Percentiles rank a stretch among this genome's conserved stretches.
These are phyloP conservation scores for Penicillium taxi DNA, from an alignment of 495 filamentous ascomycete genomes.

Conservation along the genomic window DNA sequence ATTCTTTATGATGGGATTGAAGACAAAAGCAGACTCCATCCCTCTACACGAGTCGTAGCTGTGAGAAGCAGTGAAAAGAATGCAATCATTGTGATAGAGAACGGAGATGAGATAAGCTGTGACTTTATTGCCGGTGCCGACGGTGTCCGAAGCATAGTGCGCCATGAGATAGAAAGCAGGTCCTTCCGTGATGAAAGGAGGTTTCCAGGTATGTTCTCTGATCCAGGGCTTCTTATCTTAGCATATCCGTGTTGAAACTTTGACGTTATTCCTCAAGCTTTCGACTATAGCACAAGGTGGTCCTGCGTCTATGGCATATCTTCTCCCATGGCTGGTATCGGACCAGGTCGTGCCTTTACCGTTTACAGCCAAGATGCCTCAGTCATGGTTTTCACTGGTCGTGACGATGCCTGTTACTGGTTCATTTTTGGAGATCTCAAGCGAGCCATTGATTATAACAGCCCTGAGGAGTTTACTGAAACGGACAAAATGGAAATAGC, in stretches of 20 bases:
- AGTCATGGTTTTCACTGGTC: not conserved
- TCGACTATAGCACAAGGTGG: not conserved
- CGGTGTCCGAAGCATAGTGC: conserved; percentile 35
- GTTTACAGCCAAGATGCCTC: not conserved
- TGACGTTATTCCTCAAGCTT: too few relatives aligned
- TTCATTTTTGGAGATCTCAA: not conserved
- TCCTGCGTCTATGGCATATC: conserved; percentile 1
- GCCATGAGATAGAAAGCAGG: conserved; percentile 28
- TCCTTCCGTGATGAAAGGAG: not conserved
- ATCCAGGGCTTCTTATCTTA: not conserved
- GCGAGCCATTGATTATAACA: not conserved
- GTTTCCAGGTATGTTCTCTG: not conserved
- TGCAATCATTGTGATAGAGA: conserved; percentile 15
- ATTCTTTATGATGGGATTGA: conserved; percentile 21
- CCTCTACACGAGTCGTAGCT: conserved; percentile 16
- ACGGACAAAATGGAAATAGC: not conserved
- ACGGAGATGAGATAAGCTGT: conserved; percentile 25
- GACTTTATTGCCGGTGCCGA: conserved; percentile 38
- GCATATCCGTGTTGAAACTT: not conserved
- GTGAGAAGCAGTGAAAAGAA: conserved; percentile 16
- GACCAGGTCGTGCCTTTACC: not conserved
- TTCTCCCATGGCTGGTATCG: not conserved
- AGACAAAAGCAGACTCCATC: conserved; percentile 19
- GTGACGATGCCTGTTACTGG: not conserved
- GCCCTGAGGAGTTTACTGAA: not conserved